Conservation (phyloP, 2,329 filamentous ascomycete genomes). For the Bipolaris gigantea region DNA sequence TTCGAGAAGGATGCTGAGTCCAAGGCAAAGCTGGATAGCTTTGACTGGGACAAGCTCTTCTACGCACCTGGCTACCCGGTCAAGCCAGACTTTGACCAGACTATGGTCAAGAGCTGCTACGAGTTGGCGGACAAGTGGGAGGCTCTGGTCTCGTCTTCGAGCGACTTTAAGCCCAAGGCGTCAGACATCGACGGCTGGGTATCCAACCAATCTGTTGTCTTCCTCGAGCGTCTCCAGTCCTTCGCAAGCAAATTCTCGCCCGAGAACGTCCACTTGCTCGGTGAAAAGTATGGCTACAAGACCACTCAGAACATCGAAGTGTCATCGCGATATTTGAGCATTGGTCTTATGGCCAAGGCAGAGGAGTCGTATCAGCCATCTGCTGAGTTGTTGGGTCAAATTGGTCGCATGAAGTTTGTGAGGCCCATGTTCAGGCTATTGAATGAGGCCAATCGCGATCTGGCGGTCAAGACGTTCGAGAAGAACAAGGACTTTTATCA, state of each 20-base stretch:
- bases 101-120: slow-evolving; percentile 83
- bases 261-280: slow-evolving; percentile 71
- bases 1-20: slow-evolving; percentile 69
- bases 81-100: slow-evolving; percentile 89
- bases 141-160: slow-evolving; percentile 45
- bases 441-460: slow-evolving; percentile 69
- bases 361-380: slow-evolving; percentile 69
- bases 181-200: slow-evolving; percentile 74
- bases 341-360: slow-evolving; percentile 76
- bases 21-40: slow-evolving; percentile 64
- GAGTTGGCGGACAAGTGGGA: slow-evolving; percentile 81
- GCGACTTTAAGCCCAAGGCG: slow-evolving; percentile 60
- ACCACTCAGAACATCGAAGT: slow-evolving; percentile 86
- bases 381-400: slow-evolving; percentile 73
- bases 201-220: slow-evolving; percentile 88
- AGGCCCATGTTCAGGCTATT: slow-evolving; percentile 79
- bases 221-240: slow-evolving; percentile 77
- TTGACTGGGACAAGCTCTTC: slow-evolving; percentile 91
- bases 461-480: slow-evolving; percentile 82
- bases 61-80: slow-evolving; percentile 85
- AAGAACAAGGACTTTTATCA: slow-evolving; percentile 93
- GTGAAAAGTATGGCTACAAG: slow-evolving; percentile 68
- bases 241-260: slow-evolving; percentile 65
- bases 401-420: slow-evolving; percentile 97
- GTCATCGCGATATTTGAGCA: slow-evolving; percentile 74